These are phyloP conservation scores for Chaetomium strumarium DNA, from an alignment of 2,329 filamentous ascomycete species.

Conservation along the genomic window DNA sequence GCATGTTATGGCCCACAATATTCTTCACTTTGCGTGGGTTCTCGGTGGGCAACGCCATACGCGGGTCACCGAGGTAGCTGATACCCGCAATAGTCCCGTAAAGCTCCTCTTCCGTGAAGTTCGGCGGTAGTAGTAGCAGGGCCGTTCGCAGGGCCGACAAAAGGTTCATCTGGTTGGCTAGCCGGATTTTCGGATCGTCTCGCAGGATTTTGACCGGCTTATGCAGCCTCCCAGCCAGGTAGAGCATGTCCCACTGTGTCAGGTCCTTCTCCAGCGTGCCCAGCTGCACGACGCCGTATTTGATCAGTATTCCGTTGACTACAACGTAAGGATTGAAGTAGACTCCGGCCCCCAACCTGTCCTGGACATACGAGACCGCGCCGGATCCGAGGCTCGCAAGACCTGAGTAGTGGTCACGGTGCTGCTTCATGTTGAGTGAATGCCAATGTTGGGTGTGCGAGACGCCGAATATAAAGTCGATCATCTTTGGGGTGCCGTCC, in stretches of 20 bases:
- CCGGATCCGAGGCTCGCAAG: constrained; percentile 79
- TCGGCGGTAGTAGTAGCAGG: constrained; percentile 73
- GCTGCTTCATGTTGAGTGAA: constrained; percentile 80
- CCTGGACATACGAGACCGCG: constrained; percentile 77
- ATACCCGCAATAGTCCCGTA: constrained; percentile 89
- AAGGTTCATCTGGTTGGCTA: constrained; percentile 94
- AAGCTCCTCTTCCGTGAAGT: constrained; percentile 80
- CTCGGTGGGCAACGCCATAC: constrained; percentile 86
- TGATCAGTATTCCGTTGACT: constrained; percentile 91
- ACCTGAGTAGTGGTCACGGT: constrained; percentile 87
- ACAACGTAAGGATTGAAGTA: constrained; percentile 97
- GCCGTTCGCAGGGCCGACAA: constrained; percentile 87
- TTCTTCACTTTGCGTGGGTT: constrained; percentile 89
- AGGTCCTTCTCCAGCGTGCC: constrained; percentile 84
- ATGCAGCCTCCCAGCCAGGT: constrained; percentile 91
- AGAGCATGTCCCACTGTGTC: constrained; percentile 86
- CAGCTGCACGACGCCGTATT: constrained; percentile 95
- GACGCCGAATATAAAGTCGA: constrained; percentile 97
- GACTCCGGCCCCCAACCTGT: constrained; percentile 83
- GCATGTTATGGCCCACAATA: constrained; percentile 86
- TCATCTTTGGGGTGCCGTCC: constrained; percentile 86
- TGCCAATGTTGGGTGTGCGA: constrained; percentile 96
- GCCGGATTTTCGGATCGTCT: constrained; percentile 84
- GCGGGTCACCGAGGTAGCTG: constrained; percentile 92
- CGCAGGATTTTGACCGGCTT: constrained; percentile 97